phyloP scores from a whole-genome alignment of 345 rosid species.

The Boechera stricta region DNA sequence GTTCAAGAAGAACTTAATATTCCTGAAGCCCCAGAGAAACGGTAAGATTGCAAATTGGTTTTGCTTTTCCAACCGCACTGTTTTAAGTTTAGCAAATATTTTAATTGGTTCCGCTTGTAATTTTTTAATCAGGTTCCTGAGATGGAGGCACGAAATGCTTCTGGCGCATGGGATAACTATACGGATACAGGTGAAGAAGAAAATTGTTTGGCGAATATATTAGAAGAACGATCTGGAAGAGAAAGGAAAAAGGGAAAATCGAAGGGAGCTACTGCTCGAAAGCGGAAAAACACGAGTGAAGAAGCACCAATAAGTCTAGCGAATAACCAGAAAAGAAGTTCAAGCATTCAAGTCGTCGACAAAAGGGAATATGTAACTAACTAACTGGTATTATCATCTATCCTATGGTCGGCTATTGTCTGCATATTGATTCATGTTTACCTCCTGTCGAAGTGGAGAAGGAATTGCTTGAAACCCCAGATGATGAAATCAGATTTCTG shows the following conservation, averaged over 20 bases:
- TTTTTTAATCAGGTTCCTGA: constrained; percentile 25
- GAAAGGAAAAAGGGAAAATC: constrained; percentile 25
- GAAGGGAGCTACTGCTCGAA: constrained; percentile 45
- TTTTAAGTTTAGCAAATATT: not conserved
- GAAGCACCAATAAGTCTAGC: constrained; percentile 46
- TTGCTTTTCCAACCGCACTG: not conserved
- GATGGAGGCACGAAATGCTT: constrained; percentile 37
- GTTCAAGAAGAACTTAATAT: constrained; percentile 34
- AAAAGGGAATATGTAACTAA: constrained; percentile 50
- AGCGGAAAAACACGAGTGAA: constrained; percentile 51
- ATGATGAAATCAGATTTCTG: constrained; percentile 65
- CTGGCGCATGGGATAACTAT: constrained; percentile 36
- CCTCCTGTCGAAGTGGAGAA: constrained; percentile 53
- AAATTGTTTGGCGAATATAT: constrained; percentile 38
- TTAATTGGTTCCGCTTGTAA: not conserved
- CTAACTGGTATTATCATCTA: not conserved
- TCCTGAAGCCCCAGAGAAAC: constrained; percentile 43
- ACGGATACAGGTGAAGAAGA: constrained; percentile 29
- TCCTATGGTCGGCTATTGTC: constrained; percentile 15
- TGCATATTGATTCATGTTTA: constrained; percentile 15
- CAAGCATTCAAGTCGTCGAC: constrained; percentile 74
- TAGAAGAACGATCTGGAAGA: constrained; percentile 35
- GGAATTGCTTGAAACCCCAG: constrained; percentile 72
- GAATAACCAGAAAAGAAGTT: constrained; percentile 68
- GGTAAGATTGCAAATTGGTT: constrained; percentile 47